These are phyloP conservation scores for Calonectria honghensis DNA, from an alignment of 2,329 filamentous ascomycete genomes.

Conservation along the genomic window DNA sequence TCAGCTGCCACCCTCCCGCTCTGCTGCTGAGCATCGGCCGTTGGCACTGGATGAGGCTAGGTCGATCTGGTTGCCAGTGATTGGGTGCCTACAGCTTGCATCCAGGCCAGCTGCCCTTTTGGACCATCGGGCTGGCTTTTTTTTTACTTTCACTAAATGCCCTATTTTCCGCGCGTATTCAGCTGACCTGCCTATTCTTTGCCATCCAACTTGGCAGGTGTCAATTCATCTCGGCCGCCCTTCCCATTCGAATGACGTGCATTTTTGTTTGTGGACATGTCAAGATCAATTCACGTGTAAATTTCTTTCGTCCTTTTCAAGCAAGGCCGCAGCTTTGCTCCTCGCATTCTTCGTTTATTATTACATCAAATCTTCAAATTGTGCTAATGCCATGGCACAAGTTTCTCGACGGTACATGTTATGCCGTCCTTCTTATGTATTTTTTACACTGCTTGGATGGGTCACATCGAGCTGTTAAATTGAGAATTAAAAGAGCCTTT, in stretches of 20 bases:
- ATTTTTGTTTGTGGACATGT: neutral
- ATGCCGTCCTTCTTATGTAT: too few relatives aligned
- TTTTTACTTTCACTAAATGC: neutral
- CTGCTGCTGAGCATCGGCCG: neutral
- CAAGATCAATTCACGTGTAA: neutral
- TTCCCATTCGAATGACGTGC: neutral
- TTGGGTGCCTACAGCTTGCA: neutral
- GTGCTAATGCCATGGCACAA: too few relatives aligned
- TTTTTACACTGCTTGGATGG: too few relatives aligned
- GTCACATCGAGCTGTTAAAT: too few relatives aligned
- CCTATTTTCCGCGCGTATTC: neutral
- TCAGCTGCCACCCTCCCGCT: neutral
- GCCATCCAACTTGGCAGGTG: constrained; percentile 4
- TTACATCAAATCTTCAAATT: too few relatives aligned
- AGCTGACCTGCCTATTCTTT: neutral
- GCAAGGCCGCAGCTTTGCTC: too few relatives aligned
- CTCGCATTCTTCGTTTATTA: too few relatives aligned
- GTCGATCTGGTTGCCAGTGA: neutral
- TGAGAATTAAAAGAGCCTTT: too few relatives aligned
- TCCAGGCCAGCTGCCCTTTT: neutral
- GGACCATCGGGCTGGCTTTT: neutral
- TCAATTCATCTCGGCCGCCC: neutral
- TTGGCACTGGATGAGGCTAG: neutral
- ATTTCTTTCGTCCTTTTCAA: neutral
- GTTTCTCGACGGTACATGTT: too few relatives aligned